Base-by-base conservation (phyloP, 768 basidiomycete species). In the Mycena amicta region DNA sequence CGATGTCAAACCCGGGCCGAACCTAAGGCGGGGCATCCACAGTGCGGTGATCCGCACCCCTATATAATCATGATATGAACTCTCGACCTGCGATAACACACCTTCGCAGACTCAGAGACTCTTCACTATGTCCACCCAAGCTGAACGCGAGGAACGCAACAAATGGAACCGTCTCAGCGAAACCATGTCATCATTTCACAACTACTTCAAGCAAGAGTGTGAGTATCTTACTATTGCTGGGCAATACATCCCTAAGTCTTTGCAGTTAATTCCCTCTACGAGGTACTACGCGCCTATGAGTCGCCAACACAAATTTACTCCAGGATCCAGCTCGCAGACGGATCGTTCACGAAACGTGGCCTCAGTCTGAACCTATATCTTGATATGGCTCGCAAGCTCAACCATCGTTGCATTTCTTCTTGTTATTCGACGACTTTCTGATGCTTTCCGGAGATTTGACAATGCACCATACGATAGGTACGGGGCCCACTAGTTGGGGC, bases 381-480 rank as follows among this genome's bases (percentile, higher is more conserved):
- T 18, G 65, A 75, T 12, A 70, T 67, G 18, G 77, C 77, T 0
- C 63, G 68, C 26, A 64, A 72, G 2, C 67, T 85, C 31, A 75
- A 74, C 26, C 68, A 74, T 55, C 77, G 83, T 84, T 60, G 25
- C 26, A n/a, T 45, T 45, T 23, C 22, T 28, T 12, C 16, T 31
- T 30, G 22, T 37, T 49, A 23, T 39, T 22, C 43, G 29, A 27
- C 25, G 31, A 39, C 22, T 22, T 12, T 41, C 56, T 56, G 28
- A 53, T 27, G 16, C 26, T 33, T 37, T 31, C 12, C 6, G 66
- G n/a, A 86, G 84, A 82, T 55, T 68, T 86, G 43, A 82, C 77
- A 1, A 71, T 75, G 61, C 84, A 86, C 62, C 85, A 85, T 64
- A 80, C 77, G 12, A 80, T 82, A 57, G 83, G 84, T 61, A 83